Conservation (phyloP, 371 early-diverging fungal genomes). For the Phascolomyces articulosus region DNA sequence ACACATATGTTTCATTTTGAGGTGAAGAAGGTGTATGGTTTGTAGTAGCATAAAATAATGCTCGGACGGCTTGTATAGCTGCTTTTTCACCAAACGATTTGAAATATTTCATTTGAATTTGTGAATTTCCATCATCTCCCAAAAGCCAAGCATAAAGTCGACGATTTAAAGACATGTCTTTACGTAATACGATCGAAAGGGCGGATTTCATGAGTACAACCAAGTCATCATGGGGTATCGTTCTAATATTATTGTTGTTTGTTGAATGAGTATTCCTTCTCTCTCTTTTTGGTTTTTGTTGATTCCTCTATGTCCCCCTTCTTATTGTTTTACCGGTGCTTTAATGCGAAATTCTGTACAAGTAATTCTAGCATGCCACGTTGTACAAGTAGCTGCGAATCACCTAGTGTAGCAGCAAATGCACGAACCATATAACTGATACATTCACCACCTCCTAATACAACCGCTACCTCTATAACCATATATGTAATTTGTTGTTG, state of each 20-base stretch:
- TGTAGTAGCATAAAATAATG: slow-evolving; percentile 52
- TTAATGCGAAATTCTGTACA: slow-evolving; percentile 77
- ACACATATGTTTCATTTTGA: slow-evolving; percentile 26
- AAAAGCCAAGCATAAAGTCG: slow-evolving; percentile 91
- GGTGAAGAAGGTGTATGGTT: slow-evolving; percentile 3
- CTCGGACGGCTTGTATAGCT: slow-evolving; percentile 51
- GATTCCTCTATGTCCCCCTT: not conserved
- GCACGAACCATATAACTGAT: slow-evolving; percentile 77
- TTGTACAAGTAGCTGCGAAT: slow-evolving; percentile 80
- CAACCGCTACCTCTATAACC: slow-evolving; percentile 60
- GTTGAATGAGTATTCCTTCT: not conserved
- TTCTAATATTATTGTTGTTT: slow-evolving; percentile 28
- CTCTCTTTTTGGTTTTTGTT: not conserved
- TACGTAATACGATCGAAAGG: slow-evolving; percentile 79
- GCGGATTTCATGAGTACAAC: slow-evolving; percentile 71
- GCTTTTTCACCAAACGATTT: slow-evolving; percentile 40
- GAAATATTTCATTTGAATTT: slow-evolving; percentile 41
- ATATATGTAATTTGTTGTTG: too few relatives aligned
- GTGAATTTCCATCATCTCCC: slow-evolving; percentile 42
- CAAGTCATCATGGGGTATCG: slow-evolving; percentile 68
- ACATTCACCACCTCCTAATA: slow-evolving; percentile 68
- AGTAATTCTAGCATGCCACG: slow-evolving; percentile 85
- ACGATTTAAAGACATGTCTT: slow-evolving; percentile 94
- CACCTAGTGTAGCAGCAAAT: slow-evolving; percentile 72
- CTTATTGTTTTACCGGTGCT: slow-evolving; percentile 52